Base-by-base conservation (phyloP, 192 early-diverging fungal species). In the Rhizoclosmatium sp. region DNA sequence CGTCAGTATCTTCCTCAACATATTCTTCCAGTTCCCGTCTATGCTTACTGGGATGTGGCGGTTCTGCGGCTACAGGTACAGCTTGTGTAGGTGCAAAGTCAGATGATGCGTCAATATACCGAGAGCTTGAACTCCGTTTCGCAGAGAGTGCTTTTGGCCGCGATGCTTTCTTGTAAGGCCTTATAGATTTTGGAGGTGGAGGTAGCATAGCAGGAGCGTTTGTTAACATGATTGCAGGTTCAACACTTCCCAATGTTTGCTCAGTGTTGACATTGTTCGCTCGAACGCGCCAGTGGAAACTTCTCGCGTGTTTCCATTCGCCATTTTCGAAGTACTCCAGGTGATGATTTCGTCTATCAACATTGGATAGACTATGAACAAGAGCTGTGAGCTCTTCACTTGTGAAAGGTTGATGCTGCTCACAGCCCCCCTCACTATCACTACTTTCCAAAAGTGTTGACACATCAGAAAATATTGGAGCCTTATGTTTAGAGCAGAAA, bases 281-380 rank as follows among this genome's bases (percentile, higher is more conserved):
- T 9, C 23, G 40, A 3, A 75, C 47, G 5, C 72, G n/a, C 72
- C 72, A 75, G 41, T 62, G 45, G 10, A 49, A n/a, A 56, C 72
- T 75, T 41, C 45, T n/a, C 7, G 72, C 72, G 7, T 51, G 47
- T 46, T 75, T 75, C 72, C 72, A 75, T 47, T 62, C 72, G 9
- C 72, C 72, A 45, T 62, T 59, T 14, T n/a, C 10, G n/a, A 44
- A 75, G 45, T 69, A 78, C 41, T 67, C 76, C 14, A 69, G 51
- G 14, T 78, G 76, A 19, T 23, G 47, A n/a, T 59, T 46, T 16
- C 56, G 3, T 16, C 54, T 16, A 23, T 69, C 58, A 2, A 66
- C 14, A 9, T 31, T 46, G 23, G 54, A 59, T 21, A 69, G 54
- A 1, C 49, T 16, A 2, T 59, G 65, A 14, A 46, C 39, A 3